Evolutionary conservation across 129 eudicot genomes (phyloP), one percentile per base, ranked within the genome.

Genomic region (Escallonia rubra): DNA sequence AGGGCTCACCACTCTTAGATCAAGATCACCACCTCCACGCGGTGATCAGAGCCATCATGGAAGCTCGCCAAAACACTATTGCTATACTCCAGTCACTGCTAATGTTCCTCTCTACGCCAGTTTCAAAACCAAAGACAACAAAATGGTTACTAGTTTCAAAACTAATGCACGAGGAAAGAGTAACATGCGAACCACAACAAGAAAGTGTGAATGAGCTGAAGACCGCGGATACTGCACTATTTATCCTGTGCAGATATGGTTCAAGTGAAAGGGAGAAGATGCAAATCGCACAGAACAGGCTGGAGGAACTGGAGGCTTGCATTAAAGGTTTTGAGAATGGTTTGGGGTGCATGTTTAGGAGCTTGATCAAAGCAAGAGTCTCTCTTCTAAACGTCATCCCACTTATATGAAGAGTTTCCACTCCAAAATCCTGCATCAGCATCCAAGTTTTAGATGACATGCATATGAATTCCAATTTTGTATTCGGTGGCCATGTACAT

Each of bases 361-460:
- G 40, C 10, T 43, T 72, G 11, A 54, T 43, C 10, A 10, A 54
- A 53, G 51, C 57, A 7, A 72, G 46, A 63, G 63, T 44, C 38
- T 50, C 39, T 16, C 57, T 72, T 43, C n/a, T 72, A 39, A 54
- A 72, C 51, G 39, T 72, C 10, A 4, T 63, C 10, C 51, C 76
- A 15, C 42, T 8, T 12, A 49, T 49, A 4, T 47, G 7, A 47
- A 8, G 12, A 8, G 4, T 8, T 13, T 13, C 53, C 9, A 49
- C 4, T 49, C 53, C 53, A 3, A 7, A 49, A 10, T 13, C 7
- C 12, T 49, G 12, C 53, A 8, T 49, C 9, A 13, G 53, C 9
- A 49, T 49, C 53, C 9, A 10, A 49, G 53, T 49, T 49, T 49
- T 8, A 49, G 12, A 49, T 9, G 12, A 49, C 6, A 8, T 48